Base-by-base conservation (phyloP, 192 early-diverging fungal species). In the Phycomyces blakesleeanus region DNA sequence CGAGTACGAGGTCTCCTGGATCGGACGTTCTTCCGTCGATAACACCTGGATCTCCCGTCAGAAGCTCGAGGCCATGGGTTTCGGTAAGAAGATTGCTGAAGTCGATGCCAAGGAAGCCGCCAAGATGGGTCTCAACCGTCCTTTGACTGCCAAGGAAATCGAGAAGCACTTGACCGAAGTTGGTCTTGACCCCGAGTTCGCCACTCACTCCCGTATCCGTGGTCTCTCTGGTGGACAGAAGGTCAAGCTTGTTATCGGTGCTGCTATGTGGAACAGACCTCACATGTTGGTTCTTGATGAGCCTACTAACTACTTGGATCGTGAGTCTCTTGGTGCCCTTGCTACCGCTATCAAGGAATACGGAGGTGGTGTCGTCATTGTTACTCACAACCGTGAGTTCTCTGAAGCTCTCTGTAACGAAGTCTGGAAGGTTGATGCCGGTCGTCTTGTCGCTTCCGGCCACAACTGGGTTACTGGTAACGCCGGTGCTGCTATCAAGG, bases 251-350 rank as follows among this genome's bases (percentile, higher is more conserved):
- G 91, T 92, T 29, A 83, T 92, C 65, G 89, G 83, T 39, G 89
- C 87, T 52, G 89, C 91, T 59, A 83, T 92, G 81, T 91, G 91
- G 89, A 86, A 89, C 66, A 80, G 86, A 65, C 95, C 95, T 40
- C 93, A 95, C 71, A 89, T 93, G 70, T 85, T 95, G 68, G 85
- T 95, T 62, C 81, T 95, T 53, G 93, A 95, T 69, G 91, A 93
- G 81, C 93, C 93, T 63, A 95, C 89, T 50, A 85, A 82, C 68
- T 88, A 80, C 67, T 72, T 85, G 66, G 81, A 85, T 81, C 83
- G 81, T 51, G 83, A 85, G 50, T 81, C 83, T 47, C 76, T 85
- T 55, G 83, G 82, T 59, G 83, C 80, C 22, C 78, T 92, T 68
- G 88, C 90, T 44, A 75, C 72, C 66, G 89, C 89, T 74, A 91